Base-by-base conservation (phyloP, 129 eudicot species). In the Ambrosia artemisiifolia region DNA sequence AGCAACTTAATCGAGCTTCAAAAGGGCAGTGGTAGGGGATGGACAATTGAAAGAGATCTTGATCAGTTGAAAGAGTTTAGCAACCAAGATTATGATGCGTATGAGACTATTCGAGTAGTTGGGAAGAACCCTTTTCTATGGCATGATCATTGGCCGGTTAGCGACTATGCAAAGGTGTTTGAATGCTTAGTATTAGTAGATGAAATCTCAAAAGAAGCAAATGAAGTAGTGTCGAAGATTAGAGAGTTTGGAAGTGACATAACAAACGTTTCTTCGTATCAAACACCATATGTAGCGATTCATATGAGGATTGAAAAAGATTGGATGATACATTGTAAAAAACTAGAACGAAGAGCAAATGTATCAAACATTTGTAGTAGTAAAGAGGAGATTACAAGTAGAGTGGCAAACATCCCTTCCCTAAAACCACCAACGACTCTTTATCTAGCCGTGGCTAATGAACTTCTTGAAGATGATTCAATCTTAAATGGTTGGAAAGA, bases 281-380 rank as follows among this genome's bases (percentile, higher is more conserved):
- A 68, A 24, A 81, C 70, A 14, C 86, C 96, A 30, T 95, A 84
- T 60, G 79, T 91, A 36, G 97, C 99, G 0, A 92, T 95, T n/a
- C 99, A 95, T 77, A 95, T 95, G 99, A 88, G 99, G 64, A 91
- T 95, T 24, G 99, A 95, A 73, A 95, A 84, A 50, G 99, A 95
- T 68, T 95, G 99, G 99, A 95, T 88, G 99, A 95, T 95, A 30
- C 99, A 95, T 51, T 95, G 99, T 70, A 90, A 88, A 75, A 95
- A 95, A 11, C 67, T 72, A 28, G 91, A 95, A 76, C 88, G 83
- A 38, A 81, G 88, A 78, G 83, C 84, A 44, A 86, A 85, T 35
- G 19, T 84, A 2, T 79, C 77, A 1, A 88, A 85, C 43, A 95
- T 95, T 44, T 95, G 99, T 69, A 95, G 96, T 77, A 88, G 94